Evolutionary conservation across 2,329 filamentous ascomycete genomes (phyloP), one percentile per base, ranked within the genome.

Genomic region (Pestalotiopsis sp.): DNA sequence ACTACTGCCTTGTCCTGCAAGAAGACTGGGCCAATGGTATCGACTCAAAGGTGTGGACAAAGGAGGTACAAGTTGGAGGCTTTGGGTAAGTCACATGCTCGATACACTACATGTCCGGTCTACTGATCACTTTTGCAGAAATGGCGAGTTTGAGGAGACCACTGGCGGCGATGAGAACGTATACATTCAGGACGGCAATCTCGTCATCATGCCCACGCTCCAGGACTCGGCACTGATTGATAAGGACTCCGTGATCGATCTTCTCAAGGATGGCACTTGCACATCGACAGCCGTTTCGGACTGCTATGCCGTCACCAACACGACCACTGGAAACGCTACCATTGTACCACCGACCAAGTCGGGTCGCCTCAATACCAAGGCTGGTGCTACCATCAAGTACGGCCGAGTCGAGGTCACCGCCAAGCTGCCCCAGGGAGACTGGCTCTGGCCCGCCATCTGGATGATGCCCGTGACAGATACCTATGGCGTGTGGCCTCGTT

Each of bases 381-480:
- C 87, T 58, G 88, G 91, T 17, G 89, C 89, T 6, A 86, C 82
- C 17, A 93, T 97, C 83, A 93, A 90, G 80, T 97, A 93, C 77
- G 93, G 93, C 62, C 91, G 92, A 58, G 87, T 97, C 66, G 92
- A 97, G 77, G 93, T 97, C 4, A 90, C 87, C 1, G 93, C 93
- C 31, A 91, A 91, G 80, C 82, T 96, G 36, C 93, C 93, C 4
- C 80, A 84, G 62, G 93, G 93, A 66, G 93, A 96, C 81, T 96
- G 93, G 93, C 86, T 97, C 12, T 96, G 93, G 93, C 93, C 93
- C 2, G 93, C 93, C n/a, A 95, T 97, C 75, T 95, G 92, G 92
- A 93, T 97, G 92, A 84, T 96, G 83, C 93, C 93, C 1, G 89
- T 88, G 61, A 84, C 91, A 58, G 85, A 90, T 66, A 90, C 83